Conservation (phyloP, 2,329 filamentous ascomycete species). For the Thelonectria discophora region DNA sequence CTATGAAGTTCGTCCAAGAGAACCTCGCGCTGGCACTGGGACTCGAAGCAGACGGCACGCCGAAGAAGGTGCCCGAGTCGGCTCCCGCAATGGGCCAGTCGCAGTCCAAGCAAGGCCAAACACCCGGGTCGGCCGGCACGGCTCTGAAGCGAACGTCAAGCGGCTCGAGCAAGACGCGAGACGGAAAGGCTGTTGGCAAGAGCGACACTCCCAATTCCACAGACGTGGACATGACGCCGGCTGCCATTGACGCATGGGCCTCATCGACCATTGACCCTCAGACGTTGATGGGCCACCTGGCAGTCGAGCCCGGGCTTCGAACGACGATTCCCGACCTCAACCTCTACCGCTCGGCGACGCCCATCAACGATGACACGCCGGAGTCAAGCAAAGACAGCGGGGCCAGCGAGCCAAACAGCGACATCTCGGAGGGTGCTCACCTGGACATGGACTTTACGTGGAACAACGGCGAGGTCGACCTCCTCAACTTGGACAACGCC, state of each 20-base stretch:
- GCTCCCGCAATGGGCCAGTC: slow-evolving; percentile 53
- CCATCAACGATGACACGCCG: slow-evolving; percentile 65
- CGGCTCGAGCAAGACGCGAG: slow-evolving; percentile 52
- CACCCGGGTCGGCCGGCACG: slow-evolving; percentile 61
- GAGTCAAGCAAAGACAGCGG: slow-evolving; percentile 70
- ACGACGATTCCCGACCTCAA: slow-evolving; percentile 63
- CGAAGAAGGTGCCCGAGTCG: slow-evolving; percentile 45
- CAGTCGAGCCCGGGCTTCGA: slow-evolving; percentile 46
- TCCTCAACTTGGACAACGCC: slow-evolving; percentile 53
- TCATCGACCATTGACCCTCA: slow-evolving; percentile 62
- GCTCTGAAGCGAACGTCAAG: slow-evolving; percentile 63
- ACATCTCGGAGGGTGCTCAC: slow-evolving; percentile 64
- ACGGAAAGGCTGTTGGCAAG: slow-evolving; percentile 46
- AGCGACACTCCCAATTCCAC: slow-evolving; percentile 42
- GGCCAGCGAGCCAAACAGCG: slow-evolving; percentile 68
- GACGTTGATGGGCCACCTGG: slow-evolving; percentile 47
- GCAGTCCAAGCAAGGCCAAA: slow-evolving; percentile 59
- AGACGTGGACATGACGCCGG: slow-evolving; percentile 32
- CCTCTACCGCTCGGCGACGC: slow-evolving; percentile 64
- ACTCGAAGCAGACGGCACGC: slow-evolving; percentile 60
- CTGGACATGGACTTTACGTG: slow-evolving; percentile 64
- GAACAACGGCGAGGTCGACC: slow-evolving; percentile 56
- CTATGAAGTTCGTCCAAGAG: slow-evolving; percentile 61
- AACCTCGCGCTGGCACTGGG: slow-evolving; percentile 59
- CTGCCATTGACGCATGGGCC: slow-evolving; percentile 47